phyloP scores from a whole-genome alignment of 495 filamentous ascomycete species.

The Durotheca rogersii region DNA sequence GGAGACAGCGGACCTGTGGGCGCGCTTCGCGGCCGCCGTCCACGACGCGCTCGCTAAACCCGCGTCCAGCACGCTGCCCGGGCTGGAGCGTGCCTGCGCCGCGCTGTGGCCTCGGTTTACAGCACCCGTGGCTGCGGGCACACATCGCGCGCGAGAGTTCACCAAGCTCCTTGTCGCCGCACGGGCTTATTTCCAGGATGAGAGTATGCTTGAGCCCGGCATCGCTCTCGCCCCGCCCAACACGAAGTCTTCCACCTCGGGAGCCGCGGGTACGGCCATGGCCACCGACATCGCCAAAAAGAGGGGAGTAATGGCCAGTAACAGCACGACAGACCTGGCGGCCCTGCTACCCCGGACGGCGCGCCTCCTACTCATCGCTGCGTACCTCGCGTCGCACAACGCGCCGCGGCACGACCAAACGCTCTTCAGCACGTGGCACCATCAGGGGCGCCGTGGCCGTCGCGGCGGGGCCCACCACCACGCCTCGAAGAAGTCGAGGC shows the following conservation, averaged over 20 bases:
- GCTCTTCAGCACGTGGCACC: slow-evolving; percentile 81
- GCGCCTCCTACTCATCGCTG: slow-evolving; percentile 76
- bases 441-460: slow-evolving; percentile 45
- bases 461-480: slow-evolving; percentile 15
- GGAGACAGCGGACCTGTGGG: slow-evolving; percentile 68
- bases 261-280: slow-evolving; percentile 21
- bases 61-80: slow-evolving; percentile 63
- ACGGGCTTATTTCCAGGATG: slow-evolving; percentile 73
- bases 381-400: slow-evolving; percentile 91
- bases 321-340: slow-evolving; percentile 35
- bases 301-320: slow-evolving; percentile 9
- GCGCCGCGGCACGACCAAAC: slow-evolving; percentile 72
- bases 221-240: slow-evolving; percentile 53
- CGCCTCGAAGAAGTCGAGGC: slow-evolving; percentile 50
- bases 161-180: slow-evolving; percentile 74
- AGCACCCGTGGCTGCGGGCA: slow-evolving; percentile 61
- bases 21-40: slow-evolving; percentile 69
- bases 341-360: slow-evolving; percentile 74
- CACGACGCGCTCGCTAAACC: slow-evolving; percentile 71
- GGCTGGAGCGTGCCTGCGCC: slow-evolving; percentile 56
- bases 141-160: slow-evolving; percentile 74
- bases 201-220: slow-evolving; percentile 66
- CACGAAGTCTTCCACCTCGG: not conserved
- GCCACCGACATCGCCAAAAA: slow-evolving; percentile 1
- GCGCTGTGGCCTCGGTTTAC: slow-evolving; percentile 72